These are phyloP conservation scores for Plasmodium gallinaceum DNA, from an alignment of 169 alveolate species.

Conservation along the genomic window DNA sequence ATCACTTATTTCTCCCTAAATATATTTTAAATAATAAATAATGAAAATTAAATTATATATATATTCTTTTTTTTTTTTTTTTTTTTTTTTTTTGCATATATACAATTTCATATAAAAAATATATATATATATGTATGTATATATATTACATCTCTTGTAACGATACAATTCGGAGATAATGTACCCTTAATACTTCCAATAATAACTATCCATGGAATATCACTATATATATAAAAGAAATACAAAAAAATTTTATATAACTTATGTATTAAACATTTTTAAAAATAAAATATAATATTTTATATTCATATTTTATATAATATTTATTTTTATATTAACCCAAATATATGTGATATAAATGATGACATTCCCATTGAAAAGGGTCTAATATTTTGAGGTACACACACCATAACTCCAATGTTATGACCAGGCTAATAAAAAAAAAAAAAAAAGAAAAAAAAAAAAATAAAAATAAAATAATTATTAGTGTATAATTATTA, in stretches of 20 bases:
- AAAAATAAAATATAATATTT: not conserved
- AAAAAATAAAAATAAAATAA: not conserved
- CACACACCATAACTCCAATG: conserved; percentile 45
- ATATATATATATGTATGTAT: not conserved
- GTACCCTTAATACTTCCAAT: conserved; percentile 64
- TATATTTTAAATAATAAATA: not conserved
- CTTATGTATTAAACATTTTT: too few relatives aligned
- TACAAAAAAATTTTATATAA: not conserved
- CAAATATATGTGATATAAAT: conserved; percentile 52
- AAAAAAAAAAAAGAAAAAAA: not conserved
- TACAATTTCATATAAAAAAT: not conserved
- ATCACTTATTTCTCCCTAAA: conserved; percentile 59
- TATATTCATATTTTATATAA: not conserved
- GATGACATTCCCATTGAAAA: conserved; percentile 67
- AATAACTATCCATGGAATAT: conserved; percentile 67
- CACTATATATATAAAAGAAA: conserved; percentile 1
- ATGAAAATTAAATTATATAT: not conserved
- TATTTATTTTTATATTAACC: conserved; percentile 7
- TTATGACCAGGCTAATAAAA: conserved; percentile 47
- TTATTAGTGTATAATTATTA: not conserved
- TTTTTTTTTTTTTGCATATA: not conserved
- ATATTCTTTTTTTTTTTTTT: not conserved
- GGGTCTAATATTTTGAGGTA: conserved; percentile 38
- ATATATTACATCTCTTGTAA: conserved; percentile 42
- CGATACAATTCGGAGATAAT: conserved; percentile 56